Evolutionary conservation across 257 asterid species (phyloP), one percentile per base, ranked within the genome.

Genomic region (Nicotiana sylvestris): DNA sequence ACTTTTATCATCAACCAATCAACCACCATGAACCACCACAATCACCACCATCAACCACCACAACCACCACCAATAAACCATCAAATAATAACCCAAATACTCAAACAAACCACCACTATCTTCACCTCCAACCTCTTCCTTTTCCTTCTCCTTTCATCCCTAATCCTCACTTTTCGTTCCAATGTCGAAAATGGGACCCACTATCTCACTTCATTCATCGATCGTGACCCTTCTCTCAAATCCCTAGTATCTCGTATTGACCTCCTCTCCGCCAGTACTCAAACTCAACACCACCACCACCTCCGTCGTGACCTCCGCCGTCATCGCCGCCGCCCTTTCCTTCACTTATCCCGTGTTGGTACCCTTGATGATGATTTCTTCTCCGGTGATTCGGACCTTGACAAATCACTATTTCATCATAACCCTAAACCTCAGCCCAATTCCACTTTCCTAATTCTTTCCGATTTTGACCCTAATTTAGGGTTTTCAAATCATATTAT

Each of bases 311-410:
- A 76, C 39, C 89, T 77, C 66, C 85, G 60, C 87, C 94, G 85
- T 62, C 97, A 91, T 60, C 95, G 90, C 46, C 97, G 97, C 69
- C 94, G 98, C 68, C 90, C 98, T 32, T 95, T 93, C 65, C 94
- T 95, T 25, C 99, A 95, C 80, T 93, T 95, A 82, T 90, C 98
- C n/a, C 97, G 93, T 49, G 93, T 93, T 18, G 97, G 97, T 18
- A 91, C 95, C 70, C 94, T 93, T 1, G 97, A 95, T 66, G 98
- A 95, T 55, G 99, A 93, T 76, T 95, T 95, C 89, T 93, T 95
- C 88, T 93, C 97, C 49, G 97, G 97, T 1, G 98, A 95, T 82
- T 88, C 95, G 0, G 97, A 95, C 85, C 88, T 90, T 25, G 99
- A 93, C 43, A 94, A 96, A 81, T 92, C 97, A 4, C 82, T 93